Evolutionary conservation across 179 eudicot genomes (phyloP).

Genomic region (Corrigiola litoralis): DNA sequence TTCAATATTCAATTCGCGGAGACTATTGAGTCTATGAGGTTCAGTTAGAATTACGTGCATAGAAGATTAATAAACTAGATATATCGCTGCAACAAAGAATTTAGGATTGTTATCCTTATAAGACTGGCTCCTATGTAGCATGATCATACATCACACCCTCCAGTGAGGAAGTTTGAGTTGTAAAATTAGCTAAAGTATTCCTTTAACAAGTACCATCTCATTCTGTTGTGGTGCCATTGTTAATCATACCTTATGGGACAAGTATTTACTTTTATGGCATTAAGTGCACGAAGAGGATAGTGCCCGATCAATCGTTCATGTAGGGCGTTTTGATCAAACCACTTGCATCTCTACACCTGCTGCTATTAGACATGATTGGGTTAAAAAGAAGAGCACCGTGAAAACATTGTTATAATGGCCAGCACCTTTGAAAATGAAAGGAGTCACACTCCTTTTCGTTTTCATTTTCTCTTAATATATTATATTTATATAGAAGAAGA

Average conservation of each 20-base stretch:
- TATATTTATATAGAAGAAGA: no score
- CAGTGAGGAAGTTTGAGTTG: background rate
- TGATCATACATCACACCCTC: background rate
- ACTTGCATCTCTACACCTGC: background rate
- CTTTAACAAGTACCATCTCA: background rate
- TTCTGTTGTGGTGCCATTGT: constrained; percentile 5
- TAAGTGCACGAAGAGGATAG: constrained; percentile 1
- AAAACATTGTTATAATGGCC: no score
- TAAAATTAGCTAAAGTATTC: constrained; percentile 6
- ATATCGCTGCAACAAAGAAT: no score
- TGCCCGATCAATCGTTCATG: background rate
- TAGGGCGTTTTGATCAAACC: constrained; percentile 11
- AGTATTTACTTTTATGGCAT: constrained; percentile 10
- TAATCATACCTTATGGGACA: constrained; percentile 25
- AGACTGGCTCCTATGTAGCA: no score
- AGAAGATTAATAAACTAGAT: no score
- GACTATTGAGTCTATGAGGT: no score
- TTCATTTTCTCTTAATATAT: background rate
- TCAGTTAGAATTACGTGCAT: no score
- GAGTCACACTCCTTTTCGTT: background rate
- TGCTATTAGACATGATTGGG: background rate
- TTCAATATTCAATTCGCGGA: no score
- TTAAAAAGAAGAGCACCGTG: constrained; percentile 6
- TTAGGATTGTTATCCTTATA: no score
- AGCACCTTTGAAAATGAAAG: no score